phyloP scores from a whole-genome alignment of 2,329 filamentous ascomycete genomes.

The Aspergillus novoparasiticus region DNA sequence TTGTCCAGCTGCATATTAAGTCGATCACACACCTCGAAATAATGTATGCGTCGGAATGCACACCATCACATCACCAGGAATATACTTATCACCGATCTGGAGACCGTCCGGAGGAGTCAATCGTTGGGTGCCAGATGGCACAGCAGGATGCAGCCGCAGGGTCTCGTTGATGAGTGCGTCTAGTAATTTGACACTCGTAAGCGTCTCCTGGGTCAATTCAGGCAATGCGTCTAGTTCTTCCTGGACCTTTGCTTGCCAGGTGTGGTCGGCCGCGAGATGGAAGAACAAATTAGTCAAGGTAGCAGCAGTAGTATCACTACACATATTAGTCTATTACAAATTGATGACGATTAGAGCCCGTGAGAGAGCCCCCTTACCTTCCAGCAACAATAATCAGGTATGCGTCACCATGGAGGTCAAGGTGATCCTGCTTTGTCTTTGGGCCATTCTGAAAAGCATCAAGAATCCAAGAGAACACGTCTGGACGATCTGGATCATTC shows the following conservation, averaged over 20 bases:
- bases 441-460: slow-evolving; percentile 13
- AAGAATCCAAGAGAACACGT: slow-evolving; percentile 20
- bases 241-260: background rate
- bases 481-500: slow-evolving; percentile 19
- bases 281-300: slow-evolving; percentile 11
- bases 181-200: slow-evolving; percentile 4
- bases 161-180: slow-evolving; percentile 25
- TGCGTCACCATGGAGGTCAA: slow-evolving; percentile 22
- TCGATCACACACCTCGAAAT: background rate
- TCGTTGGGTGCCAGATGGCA: slow-evolving; percentile 9
- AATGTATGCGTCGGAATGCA: background rate
- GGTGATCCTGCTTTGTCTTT: slow-evolving; percentile 12
- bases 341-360: background rate
- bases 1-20: too few species aligned
- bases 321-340: background rate
- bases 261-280: slow-evolving; percentile 1
- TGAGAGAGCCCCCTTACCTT: slow-evolving; percentile 11
- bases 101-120: slow-evolving; percentile 13
- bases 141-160: slow-evolving; percentile 9
- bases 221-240: slow-evolving; percentile 10
- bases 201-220: slow-evolving; percentile 5
- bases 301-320: slow-evolving; percentile 16
- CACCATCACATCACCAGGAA: slow-evolving; percentile 5
- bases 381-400: slow-evolving; percentile 29
- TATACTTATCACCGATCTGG: slow-evolving; percentile 8